phyloP scores from a whole-genome alignment of 108 stramenopile species.

The Stephanodiscus minutulus region DNA sequence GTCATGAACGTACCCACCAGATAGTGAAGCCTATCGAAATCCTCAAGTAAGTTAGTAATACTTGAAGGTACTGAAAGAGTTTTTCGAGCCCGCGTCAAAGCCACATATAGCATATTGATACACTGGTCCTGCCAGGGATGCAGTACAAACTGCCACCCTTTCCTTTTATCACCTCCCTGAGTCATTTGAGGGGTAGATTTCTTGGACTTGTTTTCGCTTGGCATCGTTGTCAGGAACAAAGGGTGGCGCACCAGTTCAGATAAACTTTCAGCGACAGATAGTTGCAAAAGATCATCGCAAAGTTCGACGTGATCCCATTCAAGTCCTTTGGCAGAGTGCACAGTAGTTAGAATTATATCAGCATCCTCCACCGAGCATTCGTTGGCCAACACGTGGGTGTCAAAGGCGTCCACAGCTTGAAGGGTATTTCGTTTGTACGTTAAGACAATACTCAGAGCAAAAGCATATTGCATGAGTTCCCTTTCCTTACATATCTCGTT shows the following conservation, averaged over 20 bases:
- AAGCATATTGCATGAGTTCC: slow-evolving; percentile 24
- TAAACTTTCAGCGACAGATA: neutral
- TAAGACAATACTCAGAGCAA: slow-evolving; percentile 18
- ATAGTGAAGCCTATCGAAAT: slow-evolving; percentile 29
- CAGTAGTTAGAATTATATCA: slow-evolving; percentile 46
- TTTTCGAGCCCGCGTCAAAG: too few species aligned
- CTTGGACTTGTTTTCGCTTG: slow-evolving; percentile 5
- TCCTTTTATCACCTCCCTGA: neutral
- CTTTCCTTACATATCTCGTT: slow-evolving; percentile 1
- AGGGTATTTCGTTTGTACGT: slow-evolving; percentile 36
- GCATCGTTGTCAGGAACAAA: neutral
- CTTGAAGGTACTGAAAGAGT: slow-evolving; percentile 23
- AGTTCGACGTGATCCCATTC: slow-evolving; percentile 50
- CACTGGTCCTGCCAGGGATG: slow-evolving; percentile 7
- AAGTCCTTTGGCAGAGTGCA: slow-evolving; percentile 44
- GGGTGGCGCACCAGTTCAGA: neutral
- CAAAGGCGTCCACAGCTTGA: slow-evolving; percentile 26
- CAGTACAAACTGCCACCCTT: slow-evolving; percentile 27
- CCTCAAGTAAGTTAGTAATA: slow-evolving; percentile 9
- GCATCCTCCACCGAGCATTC: slow-evolving; percentile 37
- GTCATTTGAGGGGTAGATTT: neutral
- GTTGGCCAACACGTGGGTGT: slow-evolving; percentile 26
- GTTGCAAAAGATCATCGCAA: slow-evolving; percentile 36
- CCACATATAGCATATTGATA: slow-evolving; percentile 35
- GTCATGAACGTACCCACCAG: slow-evolving; percentile 1